Evolutionary conservation across 108 stramenopile species (phyloP).

Genomic region (Mediolabrus comicus): DNA sequence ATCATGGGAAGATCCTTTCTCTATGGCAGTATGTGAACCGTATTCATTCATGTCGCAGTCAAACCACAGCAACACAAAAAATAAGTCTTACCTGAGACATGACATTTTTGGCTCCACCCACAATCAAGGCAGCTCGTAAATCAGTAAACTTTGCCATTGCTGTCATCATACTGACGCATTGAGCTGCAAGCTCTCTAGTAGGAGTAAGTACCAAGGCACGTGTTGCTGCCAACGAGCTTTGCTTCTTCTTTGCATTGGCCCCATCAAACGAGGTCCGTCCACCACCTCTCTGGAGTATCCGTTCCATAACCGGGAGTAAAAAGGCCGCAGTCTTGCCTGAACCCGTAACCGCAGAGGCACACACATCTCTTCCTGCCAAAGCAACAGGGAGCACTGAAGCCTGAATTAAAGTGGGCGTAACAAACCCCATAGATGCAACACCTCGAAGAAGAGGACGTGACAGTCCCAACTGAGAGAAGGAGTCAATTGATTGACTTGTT

Average conservation of each 20-base stretch:
- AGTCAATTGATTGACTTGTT: conserved; percentile 40
- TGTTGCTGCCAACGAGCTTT: conserved; percentile 51
- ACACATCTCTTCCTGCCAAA: conserved; percentile 93
- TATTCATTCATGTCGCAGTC: not conserved
- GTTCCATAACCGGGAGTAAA: conserved; percentile 91
- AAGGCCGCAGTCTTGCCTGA: conserved; percentile 97
- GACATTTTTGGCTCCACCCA: conserved; percentile 95
- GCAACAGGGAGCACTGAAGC: conserved; percentile 89
- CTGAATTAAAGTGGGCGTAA: conserved; percentile 95
- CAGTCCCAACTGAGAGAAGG: conserved; percentile 90
- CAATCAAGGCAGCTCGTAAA: conserved; percentile 74
- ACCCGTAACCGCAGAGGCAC: conserved; percentile 87
- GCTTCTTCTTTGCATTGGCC: conserved; percentile 23
- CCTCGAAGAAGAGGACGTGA: conserved; percentile 94
- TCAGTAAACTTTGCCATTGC: conserved; percentile 90
- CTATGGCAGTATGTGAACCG: conserved; percentile 41
- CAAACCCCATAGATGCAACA: conserved; percentile 93
- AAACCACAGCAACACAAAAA: not conserved
- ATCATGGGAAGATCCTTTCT: conserved; percentile 35
- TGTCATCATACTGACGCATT: conserved; percentile 69
- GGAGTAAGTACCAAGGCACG: conserved; percentile 90
- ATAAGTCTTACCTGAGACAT: conserved; percentile 66
- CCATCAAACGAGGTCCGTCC: conserved; percentile 35
- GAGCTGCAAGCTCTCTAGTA: conserved; percentile 92
- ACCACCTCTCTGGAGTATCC: conserved; percentile 87